phyloP scores from a whole-genome alignment of 2,329 filamentous ascomycete genomes.

The Hypoxylon sp. region DNA sequence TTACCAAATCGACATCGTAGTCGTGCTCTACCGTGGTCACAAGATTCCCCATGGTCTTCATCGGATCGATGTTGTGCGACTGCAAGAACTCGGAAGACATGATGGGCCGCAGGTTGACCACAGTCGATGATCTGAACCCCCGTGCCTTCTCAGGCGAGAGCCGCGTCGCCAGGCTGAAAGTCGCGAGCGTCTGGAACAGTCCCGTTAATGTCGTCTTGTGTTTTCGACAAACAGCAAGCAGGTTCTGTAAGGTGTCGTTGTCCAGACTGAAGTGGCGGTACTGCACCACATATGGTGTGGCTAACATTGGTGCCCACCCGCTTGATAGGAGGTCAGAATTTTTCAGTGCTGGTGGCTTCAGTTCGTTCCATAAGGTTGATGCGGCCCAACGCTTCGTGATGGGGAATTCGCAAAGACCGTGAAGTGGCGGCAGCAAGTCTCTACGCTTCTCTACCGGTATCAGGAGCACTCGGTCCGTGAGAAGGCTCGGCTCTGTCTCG shows the following conservation, averaged over 20 bases:
- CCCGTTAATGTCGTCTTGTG: conserved; percentile 37
- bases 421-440: conserved; percentile 17
- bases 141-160: conserved; percentile 11
- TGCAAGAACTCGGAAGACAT: conserved; percentile 17
- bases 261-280: conserved; percentile 24
- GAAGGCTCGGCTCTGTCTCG: background rate
- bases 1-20: conserved; percentile 27
- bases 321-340: conserved; percentile 2
- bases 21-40: conserved; percentile 31
- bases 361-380: conserved; percentile 15
- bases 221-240: conserved; percentile 27
- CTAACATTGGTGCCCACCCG: conserved; percentile 26
- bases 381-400: conserved; percentile 13
- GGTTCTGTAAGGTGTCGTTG: background rate
- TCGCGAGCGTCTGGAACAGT: conserved; percentile 25
- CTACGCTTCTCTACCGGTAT: conserved; percentile 9
- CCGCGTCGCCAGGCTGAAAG: conserved; percentile 21
- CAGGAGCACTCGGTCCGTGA: conserved; percentile 23
- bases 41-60: conserved; percentile 34
- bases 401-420: conserved; percentile 25
- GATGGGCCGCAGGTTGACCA: conserved; percentile 33
- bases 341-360: conserved; percentile 6
- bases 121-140: conserved; percentile 25
- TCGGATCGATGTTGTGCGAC: conserved; percentile 14
- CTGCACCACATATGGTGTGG: conserved; percentile 9